Evolutionary conservation across 2,329 filamentous ascomycete species (phyloP), one percentile per base, ranked within the genome.

Genomic region (Penicillium expansum): DNA sequence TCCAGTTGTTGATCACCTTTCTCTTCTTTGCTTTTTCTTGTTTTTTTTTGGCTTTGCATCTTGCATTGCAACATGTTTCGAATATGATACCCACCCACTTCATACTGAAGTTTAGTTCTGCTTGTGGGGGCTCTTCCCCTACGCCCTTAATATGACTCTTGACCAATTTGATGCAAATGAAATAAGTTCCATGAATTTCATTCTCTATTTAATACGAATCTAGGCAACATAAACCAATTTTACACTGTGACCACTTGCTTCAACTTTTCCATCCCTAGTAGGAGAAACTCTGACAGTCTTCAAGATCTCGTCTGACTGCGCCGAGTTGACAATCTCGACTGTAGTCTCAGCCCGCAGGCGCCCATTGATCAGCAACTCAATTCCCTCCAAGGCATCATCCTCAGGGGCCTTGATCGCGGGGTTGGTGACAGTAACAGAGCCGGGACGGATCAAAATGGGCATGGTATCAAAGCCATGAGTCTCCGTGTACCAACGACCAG

Each of bases 381-480:
- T 53, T 1, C 69, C 71, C 13, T 64, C 55, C 38, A 71, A 39
- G 13, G 69, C 61, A 61, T 71, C 67, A 44, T 61, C 67, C 33
- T 69, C 62, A 2, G 70, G 67, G 4, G 52, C 62, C 50, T 63
- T 67, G 44, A 72, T 39, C 38, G 56, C 62, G 5, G 64, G 63
- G 43, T 73, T 73, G 8, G 67, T 54, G 11, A 65, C 53, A 3
- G 68, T 73, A 18, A 69, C 68, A 1, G 68, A 67, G 2, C 68
- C 67, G 3, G 84, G 82, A 4, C 84, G 76, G 29, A 87, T 78
- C 38, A 86, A 82, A 3, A 87, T 70, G 3, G 85, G 84, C 59
- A 87, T 67, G 1, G 80, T 84, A 44, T 80, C 80, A 62, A 86
- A 86, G 2, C 73, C 77, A 62, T 86, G 85, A 54, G 72, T 83